phyloP scores from a whole-genome alignment of 139 green algal genomes.

The Trebouxia sp. region DNA sequence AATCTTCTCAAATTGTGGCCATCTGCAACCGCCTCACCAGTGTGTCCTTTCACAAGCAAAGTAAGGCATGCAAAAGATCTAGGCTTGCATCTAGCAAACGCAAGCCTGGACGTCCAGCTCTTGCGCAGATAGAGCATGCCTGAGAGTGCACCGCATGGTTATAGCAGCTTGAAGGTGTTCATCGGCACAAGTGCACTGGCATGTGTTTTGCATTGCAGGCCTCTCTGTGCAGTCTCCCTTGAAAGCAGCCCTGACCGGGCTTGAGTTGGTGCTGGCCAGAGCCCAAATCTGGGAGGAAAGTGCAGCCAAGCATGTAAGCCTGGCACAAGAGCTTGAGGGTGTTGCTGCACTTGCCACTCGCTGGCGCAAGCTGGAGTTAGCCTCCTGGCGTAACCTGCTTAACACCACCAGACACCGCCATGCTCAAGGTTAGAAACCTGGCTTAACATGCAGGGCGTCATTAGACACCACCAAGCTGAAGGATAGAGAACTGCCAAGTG shows the following conservation, averaged over 20 bases:
- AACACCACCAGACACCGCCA: constrained; percentile 48
- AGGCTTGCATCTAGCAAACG: too few relatives aligned
- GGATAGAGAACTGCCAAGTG: too few relatives aligned
- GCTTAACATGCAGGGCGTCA: too few relatives aligned
- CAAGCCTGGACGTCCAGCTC: too few relatives aligned
- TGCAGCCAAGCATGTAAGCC: constrained; percentile 82
- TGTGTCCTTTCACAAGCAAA: too few relatives aligned
- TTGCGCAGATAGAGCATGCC: too few relatives aligned
- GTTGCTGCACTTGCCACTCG: constrained; percentile 75
- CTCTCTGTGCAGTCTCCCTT: constrained; percentile 71
- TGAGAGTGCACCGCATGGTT: too few relatives aligned
- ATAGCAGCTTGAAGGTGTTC: neutral
- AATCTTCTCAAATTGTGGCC: constrained; percentile 78
- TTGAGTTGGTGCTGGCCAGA: constrained; percentile 92
- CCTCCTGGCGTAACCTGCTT: constrained; percentile 78
- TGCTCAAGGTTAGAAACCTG: constrained; percentile 39
- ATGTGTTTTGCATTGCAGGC: constrained; percentile 3
- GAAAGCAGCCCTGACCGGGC: constrained; percentile 83
- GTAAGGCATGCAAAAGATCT: too few relatives aligned
- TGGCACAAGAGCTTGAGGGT: constrained; percentile 67
- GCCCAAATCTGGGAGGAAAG: constrained; percentile 93
- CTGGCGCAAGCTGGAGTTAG: constrained; percentile 92
- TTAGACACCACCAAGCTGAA: too few relatives aligned
- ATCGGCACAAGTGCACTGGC: neutral
- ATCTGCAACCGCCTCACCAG: constrained; percentile 86